Conservation (phyloP, 1,139 yeast species). For the Candida mesenterica region DNA sequence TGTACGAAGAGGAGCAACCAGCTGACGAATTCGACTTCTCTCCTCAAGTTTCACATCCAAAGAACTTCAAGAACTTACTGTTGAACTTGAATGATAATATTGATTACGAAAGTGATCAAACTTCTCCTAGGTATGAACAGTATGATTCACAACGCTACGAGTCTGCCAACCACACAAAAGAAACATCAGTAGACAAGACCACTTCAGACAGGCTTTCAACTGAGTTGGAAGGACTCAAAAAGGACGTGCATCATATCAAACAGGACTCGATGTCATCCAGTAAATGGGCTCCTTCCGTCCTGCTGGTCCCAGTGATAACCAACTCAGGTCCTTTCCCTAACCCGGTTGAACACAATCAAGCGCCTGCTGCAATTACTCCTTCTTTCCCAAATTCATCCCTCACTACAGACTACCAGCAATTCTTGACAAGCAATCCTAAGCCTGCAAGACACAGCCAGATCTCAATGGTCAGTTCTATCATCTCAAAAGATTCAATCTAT, state of each 20-base stretch:
- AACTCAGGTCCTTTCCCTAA: background rate
- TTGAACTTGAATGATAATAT: constrained; percentile 21
- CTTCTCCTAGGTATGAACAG: constrained; percentile 11
- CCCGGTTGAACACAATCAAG: background rate
- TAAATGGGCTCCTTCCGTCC: background rate
- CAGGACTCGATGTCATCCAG: constrained; percentile 4
- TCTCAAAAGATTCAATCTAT: constrained; percentile 34
- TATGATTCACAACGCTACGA: constrained; percentile 5
- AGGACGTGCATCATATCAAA: constrained; percentile 29
- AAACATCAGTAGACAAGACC: background rate
- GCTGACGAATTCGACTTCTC: constrained; percentile 16
- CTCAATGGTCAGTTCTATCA: constrained; percentile 46
- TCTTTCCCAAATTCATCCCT: constrained; percentile 10
- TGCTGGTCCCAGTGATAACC: background rate
- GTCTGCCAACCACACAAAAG: constrained; percentile 3
- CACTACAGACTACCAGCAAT: constrained; percentile 31
- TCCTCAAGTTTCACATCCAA: constrained; percentile 14
- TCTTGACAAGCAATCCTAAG: constrained; percentile 18
- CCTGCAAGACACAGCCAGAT: constrained; percentile 31
- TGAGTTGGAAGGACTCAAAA: constrained; percentile 31
- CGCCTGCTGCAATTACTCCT: background rate
- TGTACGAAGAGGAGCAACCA: background rate
- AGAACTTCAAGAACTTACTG: constrained; percentile 33
- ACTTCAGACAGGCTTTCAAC: constrained; percentile 22
- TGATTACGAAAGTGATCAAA: constrained; percentile 8